Conservation (phyloP, 495 filamentous ascomycete genomes). For the Trypethelium eluteriae region DNA sequence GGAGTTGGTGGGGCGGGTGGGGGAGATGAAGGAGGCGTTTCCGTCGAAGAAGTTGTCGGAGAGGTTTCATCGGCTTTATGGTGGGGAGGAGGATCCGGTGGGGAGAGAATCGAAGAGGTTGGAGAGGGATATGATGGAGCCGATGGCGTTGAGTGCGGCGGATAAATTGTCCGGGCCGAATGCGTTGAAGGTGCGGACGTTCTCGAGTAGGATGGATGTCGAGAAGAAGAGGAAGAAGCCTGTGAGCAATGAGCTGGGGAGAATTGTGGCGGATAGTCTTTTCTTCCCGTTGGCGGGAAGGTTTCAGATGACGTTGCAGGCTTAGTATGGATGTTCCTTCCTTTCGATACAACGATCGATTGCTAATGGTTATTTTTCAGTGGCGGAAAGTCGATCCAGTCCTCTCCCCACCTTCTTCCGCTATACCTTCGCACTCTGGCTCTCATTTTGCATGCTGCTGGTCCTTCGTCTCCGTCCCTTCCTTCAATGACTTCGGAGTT, state of each 20-base stretch:
- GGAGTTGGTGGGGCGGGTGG: constrained; percentile 15
- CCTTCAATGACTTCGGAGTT: constrained; percentile 63
- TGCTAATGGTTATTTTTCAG: background rate
- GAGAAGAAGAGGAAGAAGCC: constrained; percentile 58
- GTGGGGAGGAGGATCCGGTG: constrained; percentile 45
- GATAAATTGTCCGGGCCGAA: constrained; percentile 68
- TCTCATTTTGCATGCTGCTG: constrained; percentile 57
- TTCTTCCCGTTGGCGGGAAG: constrained; percentile 65
- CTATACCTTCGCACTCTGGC: constrained; percentile 59
- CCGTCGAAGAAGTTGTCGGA: constrained; percentile 66
- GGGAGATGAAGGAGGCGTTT: constrained; percentile 44
- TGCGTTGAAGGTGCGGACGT: constrained; percentile 74
- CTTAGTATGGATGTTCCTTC: constrained; percentile 40
- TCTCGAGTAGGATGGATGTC: constrained; percentile 63
- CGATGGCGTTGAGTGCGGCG: constrained; percentile 65
- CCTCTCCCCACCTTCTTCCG: constrained; percentile 52
- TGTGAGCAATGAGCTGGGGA: constrained; percentile 66
- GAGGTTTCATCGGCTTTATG: constrained; percentile 49
- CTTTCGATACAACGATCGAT: constrained; percentile 23
- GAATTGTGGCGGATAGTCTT: constrained; percentile 64
- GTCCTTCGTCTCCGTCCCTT: constrained; percentile 52
- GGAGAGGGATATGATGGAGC: constrained; percentile 63
- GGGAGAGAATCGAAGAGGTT: constrained; percentile 53
- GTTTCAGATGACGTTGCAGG: constrained; percentile 44
- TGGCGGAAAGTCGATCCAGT: constrained; percentile 16